phyloP scores from a whole-genome alignment of 305 asterid genomes.

The Withania somnifera region DNA sequence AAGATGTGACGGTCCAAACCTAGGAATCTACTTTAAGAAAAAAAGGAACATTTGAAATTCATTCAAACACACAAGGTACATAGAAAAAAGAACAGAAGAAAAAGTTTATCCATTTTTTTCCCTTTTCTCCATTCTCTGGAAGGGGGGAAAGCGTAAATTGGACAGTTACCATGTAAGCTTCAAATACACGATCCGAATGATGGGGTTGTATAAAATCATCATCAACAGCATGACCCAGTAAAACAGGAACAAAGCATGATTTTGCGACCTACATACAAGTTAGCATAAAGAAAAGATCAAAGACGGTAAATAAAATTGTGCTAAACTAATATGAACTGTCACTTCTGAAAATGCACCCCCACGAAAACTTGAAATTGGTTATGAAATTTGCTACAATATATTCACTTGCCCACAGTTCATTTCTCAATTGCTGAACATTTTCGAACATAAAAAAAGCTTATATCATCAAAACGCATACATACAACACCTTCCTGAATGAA shows the following conservation, averaged over 20 bases:
- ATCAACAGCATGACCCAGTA: constrained; percentile 78
- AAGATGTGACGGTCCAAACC: neutral
- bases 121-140: neutral
- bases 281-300: neutral
- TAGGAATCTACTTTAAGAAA: neutral
- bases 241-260: constrained; percentile 75
- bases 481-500: neutral
- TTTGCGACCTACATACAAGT: constrained; percentile 57
- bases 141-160: neutral
- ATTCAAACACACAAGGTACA: neutral
- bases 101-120: neutral
- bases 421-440: neutral
- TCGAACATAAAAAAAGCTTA: neutral
- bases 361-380: neutral
- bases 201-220: constrained; percentile 92
- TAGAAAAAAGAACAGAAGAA: neutral
- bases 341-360: neutral
- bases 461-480: neutral
- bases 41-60: neutral
- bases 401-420: neutral
- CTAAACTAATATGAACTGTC: neutral
- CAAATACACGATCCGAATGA: constrained; percentile 77
- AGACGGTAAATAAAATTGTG: neutral
- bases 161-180: constrained; percentile 63
- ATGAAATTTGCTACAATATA: neutral